Evolutionary conservation across 805 yeast genomes (phyloP), one percentile per base, ranked within the genome.

Genomic region (Sugiyamaella smithiae): DNA sequence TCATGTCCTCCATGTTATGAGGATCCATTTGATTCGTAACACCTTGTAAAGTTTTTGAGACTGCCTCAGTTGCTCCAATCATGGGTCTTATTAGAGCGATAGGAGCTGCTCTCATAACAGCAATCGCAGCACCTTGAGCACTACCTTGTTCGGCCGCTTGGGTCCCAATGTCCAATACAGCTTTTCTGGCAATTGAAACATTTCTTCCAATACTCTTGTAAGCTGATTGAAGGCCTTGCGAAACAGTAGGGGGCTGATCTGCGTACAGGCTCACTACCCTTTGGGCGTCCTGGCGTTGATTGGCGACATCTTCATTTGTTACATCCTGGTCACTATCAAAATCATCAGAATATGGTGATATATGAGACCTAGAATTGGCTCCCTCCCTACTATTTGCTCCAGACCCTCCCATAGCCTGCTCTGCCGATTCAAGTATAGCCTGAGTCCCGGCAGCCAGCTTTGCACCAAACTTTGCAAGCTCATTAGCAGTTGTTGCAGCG

Each of bases 51-150:
- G 96, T 77, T 59, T 82, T 85, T 4, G 91, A 84, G 5, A 90
- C 74, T 0, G 95, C 96, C 63, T 88, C 97, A 0, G 97, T 85
- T 0, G 96, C 88, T 1, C 97, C 98, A 57, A 90, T 88, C 53
- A 88, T 75, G 1, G 97, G 97, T 37, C 97, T 66, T 1, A 90
- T 74, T 12, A 90, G 66, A 16, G 88, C 82, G 12, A 88, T 79
- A 0, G 97, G 97, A 1, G 95, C 80, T 0, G 85, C 88, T 54
- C 77, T 78, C 11, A 86, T 82, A 11, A 88, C 72, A 1, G 88
- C 82, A 16, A 72, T 66, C 0, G 87, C 77, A 0, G 90, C 87
- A 75, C 83, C 57, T 40, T 56, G 59, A 0, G 88, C 80, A 51
- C 75, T 79, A 0, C 80, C 83, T 24, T 84, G 73, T n/a, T 77